Base-by-base conservation (phyloP, 2,329 filamentous ascomycete genomes). In the Scedosporium apiospermum region DNA sequence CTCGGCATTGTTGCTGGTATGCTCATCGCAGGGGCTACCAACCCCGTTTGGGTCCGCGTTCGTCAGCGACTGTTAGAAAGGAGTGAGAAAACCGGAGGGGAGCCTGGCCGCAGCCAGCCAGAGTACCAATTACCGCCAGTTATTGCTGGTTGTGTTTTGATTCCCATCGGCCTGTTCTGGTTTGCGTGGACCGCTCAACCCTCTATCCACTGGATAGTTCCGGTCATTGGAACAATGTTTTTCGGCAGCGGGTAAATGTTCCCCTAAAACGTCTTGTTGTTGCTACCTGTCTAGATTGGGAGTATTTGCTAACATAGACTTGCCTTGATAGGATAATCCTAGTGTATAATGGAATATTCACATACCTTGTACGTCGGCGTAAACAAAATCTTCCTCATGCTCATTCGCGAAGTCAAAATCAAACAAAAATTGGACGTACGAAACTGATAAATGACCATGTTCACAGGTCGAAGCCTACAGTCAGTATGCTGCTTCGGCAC, bases 181-280 rank as follows among this genome's bases (percentile, higher is more conserved):
- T 96, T 96, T 75, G 91, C 86, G 7, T 96, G 91, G 89, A 92
- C 90, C 4, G 88, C 89, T 14, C 93, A 87, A 72, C 74, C 86
- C 2, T 82, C 74, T 67, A 83, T 96, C 58, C 88, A 91, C 74
- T 93, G 87, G 87, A 88, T 90, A 65, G 81, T 87, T 57, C 88
- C 89, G 27, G 87, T 91, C 66, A 87, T 93, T 74, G 89, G 87
- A 21, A 88, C 86, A 30, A 80, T 73, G 51, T 77, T 93, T 55
- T 93, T 92, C 75, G 89, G 87, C 63, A 77, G 81, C 71, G 89
- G 83, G 85, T 89, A 78, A 78, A 86, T 80, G 27, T 30, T 30
- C 27, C 27, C 6, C 27, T 30, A 4, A 30, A 30, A 21, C 10
- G 27, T 30, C 30, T 44, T 63, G 49, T 65, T 64, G 57, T 55